phyloP scores from a whole-genome alignment of 345 rosid genomes.

The Populus deltoides region DNA sequence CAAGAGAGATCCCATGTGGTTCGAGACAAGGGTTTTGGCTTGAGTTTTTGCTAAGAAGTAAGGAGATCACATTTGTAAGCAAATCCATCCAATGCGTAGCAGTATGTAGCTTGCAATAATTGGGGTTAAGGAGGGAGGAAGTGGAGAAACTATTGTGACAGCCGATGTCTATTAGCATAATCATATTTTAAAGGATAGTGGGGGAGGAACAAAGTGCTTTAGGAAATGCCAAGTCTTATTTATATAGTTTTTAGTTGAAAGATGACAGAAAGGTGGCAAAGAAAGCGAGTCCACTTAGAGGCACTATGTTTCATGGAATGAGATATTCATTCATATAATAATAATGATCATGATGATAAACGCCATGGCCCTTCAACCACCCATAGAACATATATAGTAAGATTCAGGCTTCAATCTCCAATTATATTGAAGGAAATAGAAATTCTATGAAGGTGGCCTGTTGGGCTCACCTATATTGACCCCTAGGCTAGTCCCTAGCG shows the following conservation, averaged over 20 bases:
- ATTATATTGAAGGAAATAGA: neutral
- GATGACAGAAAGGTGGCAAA: conserved; percentile 13
- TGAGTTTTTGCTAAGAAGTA: no score
- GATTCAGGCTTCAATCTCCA: conserved; percentile 2
- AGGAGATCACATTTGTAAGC: neutral
- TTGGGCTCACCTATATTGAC: neutral
- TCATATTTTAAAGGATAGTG: conserved; percentile 25
- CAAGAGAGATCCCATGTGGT: neutral
- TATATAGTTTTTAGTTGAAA: neutral
- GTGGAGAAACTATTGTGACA: conserved; percentile 43
- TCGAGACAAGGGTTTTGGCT: neutral
- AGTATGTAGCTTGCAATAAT: neutral
- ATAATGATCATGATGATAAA: neutral
- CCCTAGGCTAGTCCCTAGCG: neutral
- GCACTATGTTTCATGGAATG: conserved; percentile 28
- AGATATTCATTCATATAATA: conserved; percentile 9
- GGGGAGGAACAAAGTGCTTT: conserved; percentile 21
- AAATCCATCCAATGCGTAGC: neutral
- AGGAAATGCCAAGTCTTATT: neutral
- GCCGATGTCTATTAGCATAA: conserved; percentile 38
- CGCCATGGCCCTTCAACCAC: conserved; percentile 21
- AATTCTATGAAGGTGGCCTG: neutral
- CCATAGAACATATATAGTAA: neutral
- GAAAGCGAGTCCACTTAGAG: conserved; percentile 34
- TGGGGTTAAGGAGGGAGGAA: neutral